These are phyloP conservation scores for Geranium rotundifolium DNA, from an alignment of 345 rosid genomes.

Conservation along the genomic window DNA sequence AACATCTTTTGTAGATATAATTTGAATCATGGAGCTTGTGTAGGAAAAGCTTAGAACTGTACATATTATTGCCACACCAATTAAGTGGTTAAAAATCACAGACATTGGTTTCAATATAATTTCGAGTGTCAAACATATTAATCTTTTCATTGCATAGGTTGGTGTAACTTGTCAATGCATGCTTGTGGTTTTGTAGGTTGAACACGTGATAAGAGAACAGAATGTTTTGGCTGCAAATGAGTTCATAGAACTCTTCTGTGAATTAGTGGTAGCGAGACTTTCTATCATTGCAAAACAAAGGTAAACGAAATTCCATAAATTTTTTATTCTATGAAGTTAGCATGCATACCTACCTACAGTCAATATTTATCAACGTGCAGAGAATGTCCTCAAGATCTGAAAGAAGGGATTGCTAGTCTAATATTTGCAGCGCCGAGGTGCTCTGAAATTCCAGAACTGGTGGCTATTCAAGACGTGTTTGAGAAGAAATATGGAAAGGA, in stretches of 20 bases:
- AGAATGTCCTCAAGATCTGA: conserved; percentile 84
- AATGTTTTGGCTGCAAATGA: conserved; percentile 84
- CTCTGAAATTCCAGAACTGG: conserved; percentile 83
- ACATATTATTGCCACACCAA: too few relatives aligned
- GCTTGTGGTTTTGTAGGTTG: conserved; percentile 44
- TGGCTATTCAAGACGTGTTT: conserved; percentile 44
- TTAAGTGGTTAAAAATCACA: too few relatives aligned
- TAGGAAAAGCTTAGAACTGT: too few relatives aligned
- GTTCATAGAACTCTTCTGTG: conserved; percentile 88
- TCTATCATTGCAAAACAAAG: conserved; percentile 65
- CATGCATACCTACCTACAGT: background rate
- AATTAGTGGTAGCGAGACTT: conserved; percentile 68
- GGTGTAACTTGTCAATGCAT: conserved; percentile 3
- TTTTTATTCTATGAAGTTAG: background rate
- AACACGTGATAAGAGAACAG: conserved; percentile 88
- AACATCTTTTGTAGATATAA: too few relatives aligned
- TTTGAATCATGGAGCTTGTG: too few relatives aligned
- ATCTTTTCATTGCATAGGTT: background rate
- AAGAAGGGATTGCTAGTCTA: conserved; percentile 89
- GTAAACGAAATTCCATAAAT: conserved; percentile 10
- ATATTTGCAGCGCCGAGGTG: too few relatives aligned
- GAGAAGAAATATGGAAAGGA: conserved; percentile 81
- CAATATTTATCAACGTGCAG: conserved; percentile 22
- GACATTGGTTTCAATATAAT: too few relatives aligned
- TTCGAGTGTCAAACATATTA: too few relatives aligned